Percentiles rank a stretch among this genome's conserved stretches.
Evolutionary conservation across 768 basidiomycete genomes (phyloP).

Genomic region (Filobasidium wieringae): DNA sequence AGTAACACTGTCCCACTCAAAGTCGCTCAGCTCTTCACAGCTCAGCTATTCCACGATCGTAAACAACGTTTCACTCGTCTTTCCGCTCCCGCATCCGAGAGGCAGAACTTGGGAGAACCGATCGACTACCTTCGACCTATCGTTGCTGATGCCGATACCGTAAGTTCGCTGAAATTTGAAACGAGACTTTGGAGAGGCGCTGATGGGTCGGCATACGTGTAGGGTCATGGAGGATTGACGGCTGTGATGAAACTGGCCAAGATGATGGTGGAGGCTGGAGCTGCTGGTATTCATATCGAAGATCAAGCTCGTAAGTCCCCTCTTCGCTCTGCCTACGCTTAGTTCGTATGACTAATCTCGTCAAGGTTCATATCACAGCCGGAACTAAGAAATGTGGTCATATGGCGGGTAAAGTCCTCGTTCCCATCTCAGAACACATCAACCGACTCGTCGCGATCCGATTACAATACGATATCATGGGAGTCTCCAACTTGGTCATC

Average conservation of each 20-base stretch:
- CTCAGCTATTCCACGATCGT: slow-evolving; percentile 97
- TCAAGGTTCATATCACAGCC: slow-evolving; percentile 29
- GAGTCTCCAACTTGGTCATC: slow-evolving; percentile 84
- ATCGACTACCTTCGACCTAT: slow-evolving; percentile 90
- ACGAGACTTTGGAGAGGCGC: neutral
- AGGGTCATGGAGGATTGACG: slow-evolving; percentile 55
- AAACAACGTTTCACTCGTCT: slow-evolving; percentile 56
- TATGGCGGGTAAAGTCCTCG: slow-evolving; percentile 49
- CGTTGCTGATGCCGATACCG: slow-evolving; percentile 94
- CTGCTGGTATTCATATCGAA: slow-evolving; percentile 94
- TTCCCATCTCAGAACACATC: slow-evolving; percentile 94
- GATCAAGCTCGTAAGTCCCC: slow-evolving; percentile 60
- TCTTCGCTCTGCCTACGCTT: neutral
- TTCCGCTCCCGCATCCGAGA: slow-evolving; percentile 18
- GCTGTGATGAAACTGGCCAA: slow-evolving; percentile 97
- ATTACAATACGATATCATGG: slow-evolving; percentile 96
- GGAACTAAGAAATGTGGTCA: slow-evolving; percentile 76
- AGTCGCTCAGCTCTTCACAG: slow-evolving; percentile 95
- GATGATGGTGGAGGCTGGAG: slow-evolving; percentile 97
- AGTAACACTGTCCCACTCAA: slow-evolving; percentile 98
- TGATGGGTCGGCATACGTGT: neutral
- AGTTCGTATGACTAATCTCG: neutral
- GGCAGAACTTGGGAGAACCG: slow-evolving; percentile 46
- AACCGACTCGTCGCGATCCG: slow-evolving; percentile 95
- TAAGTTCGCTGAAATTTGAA: neutral